A percentile compares a stretch with the other conserved stretches of the same genome.
phyloP scores from a whole-genome alignment of 2,329 filamentous ascomycete species.

The Pyrenochaeta sp. region DNA sequence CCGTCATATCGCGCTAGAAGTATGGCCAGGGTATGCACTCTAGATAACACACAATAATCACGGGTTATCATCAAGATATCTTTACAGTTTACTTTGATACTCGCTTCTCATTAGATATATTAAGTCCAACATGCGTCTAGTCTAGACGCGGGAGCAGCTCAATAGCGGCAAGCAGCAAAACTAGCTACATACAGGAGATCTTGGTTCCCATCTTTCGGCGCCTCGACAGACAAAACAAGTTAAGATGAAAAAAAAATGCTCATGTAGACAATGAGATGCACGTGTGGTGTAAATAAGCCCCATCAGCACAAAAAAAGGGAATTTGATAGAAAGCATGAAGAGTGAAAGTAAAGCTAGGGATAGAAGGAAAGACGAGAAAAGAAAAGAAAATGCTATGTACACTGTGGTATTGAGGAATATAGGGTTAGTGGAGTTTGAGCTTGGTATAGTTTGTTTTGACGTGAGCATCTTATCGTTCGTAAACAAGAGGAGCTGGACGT shows the following conservation, averaged over 20 bases:
- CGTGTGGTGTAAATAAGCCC: too few relatives aligned
- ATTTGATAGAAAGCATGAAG: neutral
- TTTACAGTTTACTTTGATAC: neutral
- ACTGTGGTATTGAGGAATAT: neutral
- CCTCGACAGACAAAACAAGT: neutral
- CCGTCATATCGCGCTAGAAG: too few relatives aligned
- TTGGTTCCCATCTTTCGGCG: neutral
- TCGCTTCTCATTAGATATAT: constrained; percentile 13
- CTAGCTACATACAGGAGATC: neutral
- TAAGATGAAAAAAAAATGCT: neutral
- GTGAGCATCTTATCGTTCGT: neutral
- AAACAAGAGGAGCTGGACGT: constrained; percentile 17
- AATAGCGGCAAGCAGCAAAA: neutral
- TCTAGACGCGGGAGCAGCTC: neutral
- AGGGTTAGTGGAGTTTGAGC: neutral
- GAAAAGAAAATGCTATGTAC: constrained; percentile 5
- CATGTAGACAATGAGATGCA: too few relatives aligned
- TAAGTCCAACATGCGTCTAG: constrained; percentile 6
- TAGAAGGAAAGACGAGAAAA: neutral
- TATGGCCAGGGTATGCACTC: neutral
- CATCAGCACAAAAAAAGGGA: too few relatives aligned
- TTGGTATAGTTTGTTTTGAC: constrained; percentile 10
- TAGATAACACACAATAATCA: neutral
- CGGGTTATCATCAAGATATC: neutral
- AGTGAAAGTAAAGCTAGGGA: neutral